A percentile compares a stretch with the other conserved stretches of the same genome.
These are phyloP conservation scores for Aspergillus luchuensis DNA, from an alignment of 2,329 filamentous ascomycete genomes.

Conservation along the genomic window DNA sequence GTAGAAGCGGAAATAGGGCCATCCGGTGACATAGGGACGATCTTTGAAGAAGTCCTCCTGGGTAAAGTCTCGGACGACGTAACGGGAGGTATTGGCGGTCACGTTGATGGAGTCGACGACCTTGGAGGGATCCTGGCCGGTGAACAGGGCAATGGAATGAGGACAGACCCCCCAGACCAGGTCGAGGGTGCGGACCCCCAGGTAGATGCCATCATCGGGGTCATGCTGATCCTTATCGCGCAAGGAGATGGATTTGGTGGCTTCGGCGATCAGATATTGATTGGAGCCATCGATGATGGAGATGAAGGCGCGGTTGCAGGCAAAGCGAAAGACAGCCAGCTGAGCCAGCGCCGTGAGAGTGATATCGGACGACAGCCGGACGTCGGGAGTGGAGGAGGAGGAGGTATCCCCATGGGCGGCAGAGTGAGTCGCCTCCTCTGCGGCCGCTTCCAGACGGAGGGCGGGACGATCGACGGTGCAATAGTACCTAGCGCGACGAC, in stretches of 20 bases:
- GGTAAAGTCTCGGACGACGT: slow-evolving; percentile 39
- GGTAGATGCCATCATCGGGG: slow-evolving; percentile 35
- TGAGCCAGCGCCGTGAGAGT: slow-evolving; percentile 55
- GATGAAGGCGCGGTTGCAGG: slow-evolving; percentile 50
- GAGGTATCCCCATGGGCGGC: background rate
- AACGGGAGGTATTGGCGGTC: slow-evolving; percentile 33
- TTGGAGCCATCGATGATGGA: slow-evolving; percentile 54
- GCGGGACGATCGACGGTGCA: slow-evolving; percentile 15
- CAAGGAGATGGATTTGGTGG: slow-evolving; percentile 48
- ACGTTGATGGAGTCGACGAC: slow-evolving; percentile 25
- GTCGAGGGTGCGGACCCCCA: slow-evolving; percentile 31
- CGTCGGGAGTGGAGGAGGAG: background rate
- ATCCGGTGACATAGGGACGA: slow-evolving; percentile 33
- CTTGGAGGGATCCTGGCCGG: slow-evolving; percentile 22
- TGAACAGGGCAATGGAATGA: slow-evolving; percentile 28
- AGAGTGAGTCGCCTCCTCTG: background rate
- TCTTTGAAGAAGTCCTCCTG: slow-evolving; percentile 38
- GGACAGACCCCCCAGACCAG: slow-evolving; percentile 21
- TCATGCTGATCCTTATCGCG: slow-evolving; percentile 28
- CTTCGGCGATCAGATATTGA: slow-evolving; percentile 57
- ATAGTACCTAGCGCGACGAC: slow-evolving; percentile 15
- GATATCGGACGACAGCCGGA: slow-evolving; percentile 30
- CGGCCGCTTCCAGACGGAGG: background rate
- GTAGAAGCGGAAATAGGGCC: slow-evolving; percentile 50
- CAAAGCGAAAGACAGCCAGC: slow-evolving; percentile 49